phyloP scores from a whole-genome alignment of 1,139 yeast species.

The Hanseniaspora uvarum region DNA sequence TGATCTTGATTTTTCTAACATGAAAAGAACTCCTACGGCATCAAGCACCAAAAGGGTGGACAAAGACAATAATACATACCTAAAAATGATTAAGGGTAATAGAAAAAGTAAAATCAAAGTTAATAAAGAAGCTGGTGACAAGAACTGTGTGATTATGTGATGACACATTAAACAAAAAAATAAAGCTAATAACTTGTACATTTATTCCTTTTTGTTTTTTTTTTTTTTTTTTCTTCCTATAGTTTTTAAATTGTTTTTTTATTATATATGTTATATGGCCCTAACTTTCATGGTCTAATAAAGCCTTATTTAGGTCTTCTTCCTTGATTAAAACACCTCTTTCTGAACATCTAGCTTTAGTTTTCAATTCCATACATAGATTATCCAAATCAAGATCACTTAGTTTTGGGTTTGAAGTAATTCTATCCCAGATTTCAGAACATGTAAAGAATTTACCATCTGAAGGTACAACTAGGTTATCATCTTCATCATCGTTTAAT shows the following conservation, averaged over 20 bases:
- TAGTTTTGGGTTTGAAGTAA: slow-evolving; percentile 86
- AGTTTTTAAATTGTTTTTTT: background rate
- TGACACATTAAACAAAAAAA: background rate
- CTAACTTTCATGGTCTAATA: slow-evolving; percentile 30
- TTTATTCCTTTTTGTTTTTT: background rate
- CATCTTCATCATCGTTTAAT: slow-evolving; percentile 29
- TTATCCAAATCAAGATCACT: slow-evolving; percentile 90
- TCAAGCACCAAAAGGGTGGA: background rate
- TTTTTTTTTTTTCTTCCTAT: background rate
- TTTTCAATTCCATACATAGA: slow-evolving; percentile 72
- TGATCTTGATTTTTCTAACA: background rate
- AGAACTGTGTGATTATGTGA: slow-evolving; percentile 20
- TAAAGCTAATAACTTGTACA: background rate
- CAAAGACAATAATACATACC: slow-evolving; percentile 2
- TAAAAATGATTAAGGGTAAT: slow-evolving; percentile 7
- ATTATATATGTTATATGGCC: slow-evolving; percentile 13
- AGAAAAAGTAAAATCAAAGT: slow-evolving; percentile 4
- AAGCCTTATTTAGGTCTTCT: slow-evolving; percentile 59
- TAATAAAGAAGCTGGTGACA: slow-evolving; percentile 8
- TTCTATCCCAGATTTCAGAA: slow-evolving; percentile 92
- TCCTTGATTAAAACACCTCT: slow-evolving; percentile 78
- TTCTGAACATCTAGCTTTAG: slow-evolving; percentile 94
- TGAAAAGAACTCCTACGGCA: slow-evolving; percentile 2
- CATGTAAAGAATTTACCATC: slow-evolving; percentile 52
- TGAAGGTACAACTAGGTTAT: slow-evolving; percentile 45